Evolutionary conservation across 164 flowering plant species (phyloP).

Genomic region (Sedum album): DNA sequence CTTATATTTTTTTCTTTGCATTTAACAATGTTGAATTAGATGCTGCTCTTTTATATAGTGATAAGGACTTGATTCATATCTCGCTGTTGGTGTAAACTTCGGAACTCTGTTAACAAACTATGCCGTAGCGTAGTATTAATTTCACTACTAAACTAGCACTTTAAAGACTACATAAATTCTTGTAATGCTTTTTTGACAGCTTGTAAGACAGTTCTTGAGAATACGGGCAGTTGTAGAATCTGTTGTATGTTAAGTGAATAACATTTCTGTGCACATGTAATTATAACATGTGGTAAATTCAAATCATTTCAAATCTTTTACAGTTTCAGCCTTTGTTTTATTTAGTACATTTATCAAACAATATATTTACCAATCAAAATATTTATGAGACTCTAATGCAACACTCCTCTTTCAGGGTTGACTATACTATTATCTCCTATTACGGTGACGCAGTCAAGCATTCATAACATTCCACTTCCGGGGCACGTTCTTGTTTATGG

Average conservation of each 20-base stretch:
- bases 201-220: not conserved
- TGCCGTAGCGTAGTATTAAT: not conserved
- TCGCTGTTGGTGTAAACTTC: not conserved
- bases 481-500: conserved; percentile 89
- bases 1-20: not conserved
- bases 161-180: not conserved
- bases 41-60: not conserved
- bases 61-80: not conserved
- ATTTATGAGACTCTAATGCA: conserved; percentile 4
- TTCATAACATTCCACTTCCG: conserved; percentile 64
- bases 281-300: not conserved
- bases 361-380: too few relatives aligned
- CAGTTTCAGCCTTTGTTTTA: not conserved
- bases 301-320: not conserved
- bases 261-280: not conserved
- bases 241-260: not conserved
- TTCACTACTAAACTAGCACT: not conserved
- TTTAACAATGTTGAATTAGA: not conserved
- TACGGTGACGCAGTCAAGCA: conserved; percentile 39
- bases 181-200: not conserved
- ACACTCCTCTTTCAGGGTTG: conserved; percentile 46
- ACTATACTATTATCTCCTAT: conserved; percentile 50
- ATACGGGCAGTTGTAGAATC: not conserved
- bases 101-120: not conserved
- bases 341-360: not conserved